phyloP scores from a whole-genome alignment of 345 rosid species.

The Aquilaria sinensis region DNA sequence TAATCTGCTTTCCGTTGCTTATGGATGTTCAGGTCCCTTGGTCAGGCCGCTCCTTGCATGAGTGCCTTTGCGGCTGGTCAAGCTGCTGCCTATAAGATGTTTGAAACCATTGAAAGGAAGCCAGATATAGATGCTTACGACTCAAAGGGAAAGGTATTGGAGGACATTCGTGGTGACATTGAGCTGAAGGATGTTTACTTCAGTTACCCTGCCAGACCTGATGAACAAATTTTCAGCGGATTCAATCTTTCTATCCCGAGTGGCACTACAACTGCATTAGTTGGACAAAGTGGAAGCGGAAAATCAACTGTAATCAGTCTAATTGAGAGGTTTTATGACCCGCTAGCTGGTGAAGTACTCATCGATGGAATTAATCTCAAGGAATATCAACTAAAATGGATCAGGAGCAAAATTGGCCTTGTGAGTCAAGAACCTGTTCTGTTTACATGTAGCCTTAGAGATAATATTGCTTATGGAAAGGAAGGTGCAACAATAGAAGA shows the following conservation, averaged over 20 bases:
- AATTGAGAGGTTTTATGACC: constrained; percentile 82
- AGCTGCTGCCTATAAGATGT: constrained; percentile 79
- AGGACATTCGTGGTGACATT: constrained; percentile 61
- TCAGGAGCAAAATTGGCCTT: constrained; percentile 63
- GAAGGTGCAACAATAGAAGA: constrained; percentile 67
- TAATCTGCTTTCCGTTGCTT: neutral
- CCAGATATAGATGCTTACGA: constrained; percentile 66
- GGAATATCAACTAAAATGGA: constrained; percentile 74
- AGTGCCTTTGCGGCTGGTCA: constrained; percentile 71
- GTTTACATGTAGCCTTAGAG: constrained; percentile 62
- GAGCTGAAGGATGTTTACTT: constrained; percentile 60
- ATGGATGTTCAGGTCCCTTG: constrained; percentile 60
- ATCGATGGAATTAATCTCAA: constrained; percentile 62
- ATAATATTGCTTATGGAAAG: constrained; percentile 72
- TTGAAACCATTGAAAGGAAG: constrained; percentile 62
- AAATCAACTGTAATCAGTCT: constrained; percentile 78
- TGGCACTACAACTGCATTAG: constrained; percentile 70
- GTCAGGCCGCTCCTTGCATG: constrained; percentile 78
- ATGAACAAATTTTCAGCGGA: constrained; percentile 57
- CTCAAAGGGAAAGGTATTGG: constrained; percentile 39
- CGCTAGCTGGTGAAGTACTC: constrained; percentile 54
- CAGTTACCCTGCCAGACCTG: constrained; percentile 75
- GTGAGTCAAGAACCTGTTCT: constrained; percentile 86
- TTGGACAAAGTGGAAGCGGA: constrained; percentile 90
- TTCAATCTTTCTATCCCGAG: constrained; percentile 58